phyloP scores from a whole-genome alignment of 2,329 filamentous ascomycete species.

The Fusarium nisikadoi region DNA sequence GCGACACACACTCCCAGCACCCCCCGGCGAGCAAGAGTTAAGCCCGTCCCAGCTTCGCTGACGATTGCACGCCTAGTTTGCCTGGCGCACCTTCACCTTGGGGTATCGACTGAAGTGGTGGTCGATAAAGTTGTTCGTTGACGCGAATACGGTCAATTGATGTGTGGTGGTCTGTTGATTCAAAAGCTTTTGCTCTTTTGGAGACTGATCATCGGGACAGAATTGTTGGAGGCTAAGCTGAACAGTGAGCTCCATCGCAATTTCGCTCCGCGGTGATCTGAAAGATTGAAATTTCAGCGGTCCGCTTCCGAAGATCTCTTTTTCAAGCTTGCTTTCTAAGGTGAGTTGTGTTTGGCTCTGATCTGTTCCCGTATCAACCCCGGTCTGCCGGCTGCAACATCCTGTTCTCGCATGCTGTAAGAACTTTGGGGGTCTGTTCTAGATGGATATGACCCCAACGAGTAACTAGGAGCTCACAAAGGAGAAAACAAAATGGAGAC shows the following conservation, averaged over 20 bases:
- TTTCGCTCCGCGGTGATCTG: constrained; percentile 33
- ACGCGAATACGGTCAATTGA: constrained; percentile 29
- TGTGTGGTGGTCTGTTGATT: constrained; percentile 15
- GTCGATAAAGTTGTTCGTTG: constrained; percentile 38
- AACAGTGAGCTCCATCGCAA: constrained; percentile 36
- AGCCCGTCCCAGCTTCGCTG: constrained; percentile 30
- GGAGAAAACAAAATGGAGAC: constrained; percentile 41
- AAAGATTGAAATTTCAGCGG: constrained; percentile 25
- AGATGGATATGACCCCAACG: constrained; percentile 14
- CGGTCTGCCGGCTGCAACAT: neutral
- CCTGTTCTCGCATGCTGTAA: neutral
- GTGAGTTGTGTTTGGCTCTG: constrained; percentile 28
- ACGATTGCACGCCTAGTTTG: constrained; percentile 23
- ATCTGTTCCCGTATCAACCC: neutral
- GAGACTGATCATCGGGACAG: constrained; percentile 27
- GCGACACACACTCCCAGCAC: constrained; percentile 31
- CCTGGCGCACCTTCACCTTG: constrained; percentile 26
- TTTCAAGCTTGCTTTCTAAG: constrained; percentile 16
- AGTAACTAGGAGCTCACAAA: constrained; percentile 24
- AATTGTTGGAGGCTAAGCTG: constrained; percentile 23
- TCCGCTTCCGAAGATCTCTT: constrained; percentile 19
- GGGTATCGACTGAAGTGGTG: constrained; percentile 35
- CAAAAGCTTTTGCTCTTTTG: neutral
- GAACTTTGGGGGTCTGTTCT: neutral
- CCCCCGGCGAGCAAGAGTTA: constrained; percentile 28